Percentiles rank a stretch among this genome's conserved stretches.
Evolutionary conservation across 75 land plant genomes (phyloP).

Genomic region (Selaginella tamariscina): DNA sequence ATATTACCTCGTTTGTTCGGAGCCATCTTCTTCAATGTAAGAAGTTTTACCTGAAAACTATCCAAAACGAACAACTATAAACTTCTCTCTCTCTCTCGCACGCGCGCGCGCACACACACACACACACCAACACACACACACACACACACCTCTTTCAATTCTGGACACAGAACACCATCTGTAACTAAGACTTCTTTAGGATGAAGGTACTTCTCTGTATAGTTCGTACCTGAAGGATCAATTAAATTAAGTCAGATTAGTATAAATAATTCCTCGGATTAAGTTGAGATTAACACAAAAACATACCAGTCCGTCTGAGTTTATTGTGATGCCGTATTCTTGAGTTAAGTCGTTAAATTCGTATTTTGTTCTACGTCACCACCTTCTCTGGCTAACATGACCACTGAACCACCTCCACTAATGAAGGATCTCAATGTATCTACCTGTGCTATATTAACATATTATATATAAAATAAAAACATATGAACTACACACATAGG

Average conservation of each 20-base stretch:
- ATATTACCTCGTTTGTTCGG: too few relatives aligned
- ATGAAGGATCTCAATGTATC: slow-evolving; percentile 14
- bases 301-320: slow-evolving; percentile 12
- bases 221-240: slow-evolving; percentile 13
- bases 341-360: slow-evolving; percentile 17
- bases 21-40: background rate
- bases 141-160: slow-evolving; percentile 19
- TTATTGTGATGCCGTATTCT: slow-evolving; percentile 31
- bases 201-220: slow-evolving; percentile 30
- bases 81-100: too few relatives aligned
- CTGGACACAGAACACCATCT: slow-evolving; percentile 21
- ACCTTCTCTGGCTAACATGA: slow-evolving; percentile 19
- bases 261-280: background rate
- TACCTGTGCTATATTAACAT: slow-evolving; percentile 8
- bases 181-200: slow-evolving; percentile 28
- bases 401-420: slow-evolving; percentile 20
- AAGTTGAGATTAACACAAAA: background rate
- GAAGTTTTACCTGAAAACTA: slow-evolving; percentile 7
- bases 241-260: background rate
- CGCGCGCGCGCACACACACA: background rate
- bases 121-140: slow-evolving; percentile 13
- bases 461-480: background rate
- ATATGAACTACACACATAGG: background rate
- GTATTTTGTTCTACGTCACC: slow-evolving; percentile 20
- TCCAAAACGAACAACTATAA: background rate